Base-by-base conservation (phyloP, 306 rosid species). In the Vigna angularis region DNA sequence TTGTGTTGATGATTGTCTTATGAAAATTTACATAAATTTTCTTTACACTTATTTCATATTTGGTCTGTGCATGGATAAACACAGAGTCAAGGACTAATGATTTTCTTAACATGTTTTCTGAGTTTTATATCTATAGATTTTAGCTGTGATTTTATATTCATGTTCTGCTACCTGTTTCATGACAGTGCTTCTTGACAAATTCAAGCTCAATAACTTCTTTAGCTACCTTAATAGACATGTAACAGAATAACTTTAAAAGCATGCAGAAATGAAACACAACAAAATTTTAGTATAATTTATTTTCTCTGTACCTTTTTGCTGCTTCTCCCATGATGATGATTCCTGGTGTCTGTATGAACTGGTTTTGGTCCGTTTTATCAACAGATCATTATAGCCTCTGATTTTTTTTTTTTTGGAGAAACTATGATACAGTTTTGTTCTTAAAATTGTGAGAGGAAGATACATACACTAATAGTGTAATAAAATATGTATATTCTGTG, bases 281-380 rank as follows among this genome's bases (percentile, higher is more conserved):
- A 28, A 47, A 17, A 2, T 26, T 45, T 34, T 38, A 66, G 17
- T 45, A 45, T 45, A 17, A 3, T 18, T 56, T 81, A 56, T 42
- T 50, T 81, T 74, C 30, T 50, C 26, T 28, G 1, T 74, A 73
- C 80, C 76, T 78, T 67, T 78, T 78, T 49, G 51, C 67, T 83
- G 56, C 80, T 66, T 78, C 80, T 58, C 45, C 83, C 86, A 83
- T 66, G 79, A 16, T 72, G 75, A 66, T n/a, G 79, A 66, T 63
- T 16, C 34, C 9, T 9, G 0, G 71, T 32, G 17, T 45, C 14
- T 44, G 38, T 49, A 3, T 24, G 63, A 51, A n/a, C 48, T 70
- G 24, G 52, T 30, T 70, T 70, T 70, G 44, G 22, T 55, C 66
- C 36, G 58, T 50, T 56, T n/a, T 72, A 63, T 79, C 30, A 47